Conservation (phyloP, 1,139 yeast genomes). For the Yamadazyma atlantica region DNA sequence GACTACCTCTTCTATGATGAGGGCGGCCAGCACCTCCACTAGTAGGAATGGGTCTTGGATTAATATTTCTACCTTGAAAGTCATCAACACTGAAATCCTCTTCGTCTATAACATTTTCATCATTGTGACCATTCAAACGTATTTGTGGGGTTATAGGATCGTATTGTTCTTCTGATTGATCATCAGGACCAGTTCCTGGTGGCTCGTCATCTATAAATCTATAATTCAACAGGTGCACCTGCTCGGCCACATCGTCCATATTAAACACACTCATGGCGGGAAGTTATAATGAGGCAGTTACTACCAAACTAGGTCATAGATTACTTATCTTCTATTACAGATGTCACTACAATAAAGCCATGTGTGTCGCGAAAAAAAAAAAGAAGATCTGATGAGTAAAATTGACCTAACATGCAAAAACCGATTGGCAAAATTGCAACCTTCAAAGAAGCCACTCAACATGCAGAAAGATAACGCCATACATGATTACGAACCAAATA, state of each 20-base stretch:
- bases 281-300: not conserved
- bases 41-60: not conserved
- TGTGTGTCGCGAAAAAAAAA: not conserved
- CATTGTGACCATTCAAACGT: not conserved
- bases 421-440: no score
- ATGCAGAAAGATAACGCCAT: not conserved
- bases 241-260: conserved; percentile 21
- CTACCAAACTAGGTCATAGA: not conserved
- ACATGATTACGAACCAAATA: not conserved
- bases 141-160: not conserved
- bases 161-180: no score
- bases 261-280: conserved; percentile 14
- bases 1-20: conserved; percentile 14
- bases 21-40: conserved; percentile 1
- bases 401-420: not conserved
- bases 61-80: not conserved
- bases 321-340: not conserved
- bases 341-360: not conserved
- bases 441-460: no score
- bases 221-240: conserved; percentile 18
- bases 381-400: not conserved
- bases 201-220: conserved; percentile 14
- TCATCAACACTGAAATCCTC: not conserved
- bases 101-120: not conserved
- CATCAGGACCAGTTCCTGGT: not conserved